phyloP scores from a whole-genome alignment of 148 eudicot genomes.

The Rhododendron ovatum region DNA sequence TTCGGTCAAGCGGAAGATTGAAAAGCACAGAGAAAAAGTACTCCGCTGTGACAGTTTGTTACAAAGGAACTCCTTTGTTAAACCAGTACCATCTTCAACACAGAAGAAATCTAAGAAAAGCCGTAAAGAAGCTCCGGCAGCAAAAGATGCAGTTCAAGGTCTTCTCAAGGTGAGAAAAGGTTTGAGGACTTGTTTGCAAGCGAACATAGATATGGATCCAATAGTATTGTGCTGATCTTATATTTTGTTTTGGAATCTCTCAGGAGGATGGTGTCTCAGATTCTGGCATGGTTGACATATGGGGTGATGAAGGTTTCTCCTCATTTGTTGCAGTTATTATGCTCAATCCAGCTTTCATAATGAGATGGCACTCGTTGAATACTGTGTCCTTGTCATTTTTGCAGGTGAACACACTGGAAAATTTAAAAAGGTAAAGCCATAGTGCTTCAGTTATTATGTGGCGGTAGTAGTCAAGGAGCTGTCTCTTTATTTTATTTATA shows the following conservation, averaged over 20 bases:
- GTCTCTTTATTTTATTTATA: neutral
- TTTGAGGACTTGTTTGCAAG: neutral
- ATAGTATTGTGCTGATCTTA: neutral
- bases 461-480: neutral
- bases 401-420: conserved; percentile 40
- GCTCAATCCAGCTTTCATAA: neutral
- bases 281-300: conserved; percentile 55
- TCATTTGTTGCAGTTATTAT: neutral
- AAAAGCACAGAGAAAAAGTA: conserved; percentile 70
- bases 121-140: conserved; percentile 22
- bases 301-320: conserved; percentile 49
- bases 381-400: conserved; percentile 5
- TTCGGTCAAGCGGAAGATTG: conserved; percentile 82
- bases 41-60: conserved; percentile 67
- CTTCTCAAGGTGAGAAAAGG: conserved; percentile 26
- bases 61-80: conserved; percentile 66
- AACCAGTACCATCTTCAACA: conserved; percentile 55
- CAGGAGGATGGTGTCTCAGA: conserved; percentile 47
- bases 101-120: conserved; percentile 52
- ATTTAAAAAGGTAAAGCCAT: conserved; percentile 48
- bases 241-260: conserved; percentile 6
- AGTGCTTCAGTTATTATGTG: neutral
- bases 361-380: neutral
- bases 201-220: neutral
- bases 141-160: conserved; percentile 23